Conservation (phyloP, 768 basidiomycete species). For the Kwoniella bestiolae region DNA sequence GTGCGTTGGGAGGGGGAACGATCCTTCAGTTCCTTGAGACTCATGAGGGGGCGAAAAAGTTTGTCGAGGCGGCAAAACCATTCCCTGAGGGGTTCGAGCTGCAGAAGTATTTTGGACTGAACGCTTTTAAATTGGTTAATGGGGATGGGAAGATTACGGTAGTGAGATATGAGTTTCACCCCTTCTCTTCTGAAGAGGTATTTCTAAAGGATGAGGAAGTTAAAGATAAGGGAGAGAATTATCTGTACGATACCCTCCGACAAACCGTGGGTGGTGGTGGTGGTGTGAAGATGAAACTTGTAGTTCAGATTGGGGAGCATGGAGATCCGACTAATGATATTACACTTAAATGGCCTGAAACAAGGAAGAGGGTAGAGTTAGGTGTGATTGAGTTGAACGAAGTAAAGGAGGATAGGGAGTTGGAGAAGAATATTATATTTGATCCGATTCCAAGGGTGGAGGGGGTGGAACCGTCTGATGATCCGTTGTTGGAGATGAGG, state of each 20-base stretch:
- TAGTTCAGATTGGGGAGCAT: conserved; percentile 31
- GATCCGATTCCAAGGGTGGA: conserved; percentile 40
- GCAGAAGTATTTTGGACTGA: conserved; percentile 28
- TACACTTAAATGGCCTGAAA: conserved; percentile 33
- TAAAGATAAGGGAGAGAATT: background rate
- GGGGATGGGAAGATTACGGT: conserved; percentile 17
- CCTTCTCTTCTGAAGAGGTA: conserved; percentile 1
- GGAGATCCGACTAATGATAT: conserved; percentile 36
- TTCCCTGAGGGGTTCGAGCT: conserved; percentile 23
- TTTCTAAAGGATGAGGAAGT: background rate
- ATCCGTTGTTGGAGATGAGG: conserved; percentile 39
- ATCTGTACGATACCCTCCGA: background rate
- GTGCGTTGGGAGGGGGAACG: conserved; percentile 14
- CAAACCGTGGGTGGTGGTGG: background rate
- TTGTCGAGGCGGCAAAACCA: conserved; percentile 32
- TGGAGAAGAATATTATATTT: conserved; percentile 39
- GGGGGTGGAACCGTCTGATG: conserved; percentile 35
- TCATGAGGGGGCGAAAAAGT: conserved; percentile 23
- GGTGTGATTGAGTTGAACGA: conserved; percentile 19
- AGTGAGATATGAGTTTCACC: conserved; percentile 26
- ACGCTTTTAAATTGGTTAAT: conserved; percentile 32
- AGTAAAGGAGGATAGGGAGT: conserved; percentile 5
- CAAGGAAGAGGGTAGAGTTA: conserved; percentile 25
- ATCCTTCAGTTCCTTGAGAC: conserved; percentile 19
- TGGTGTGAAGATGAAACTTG: conserved; percentile 19